phyloP scores from a whole-genome alignment of 1,139 yeast genomes.

The Zygoascus sp. region DNA sequence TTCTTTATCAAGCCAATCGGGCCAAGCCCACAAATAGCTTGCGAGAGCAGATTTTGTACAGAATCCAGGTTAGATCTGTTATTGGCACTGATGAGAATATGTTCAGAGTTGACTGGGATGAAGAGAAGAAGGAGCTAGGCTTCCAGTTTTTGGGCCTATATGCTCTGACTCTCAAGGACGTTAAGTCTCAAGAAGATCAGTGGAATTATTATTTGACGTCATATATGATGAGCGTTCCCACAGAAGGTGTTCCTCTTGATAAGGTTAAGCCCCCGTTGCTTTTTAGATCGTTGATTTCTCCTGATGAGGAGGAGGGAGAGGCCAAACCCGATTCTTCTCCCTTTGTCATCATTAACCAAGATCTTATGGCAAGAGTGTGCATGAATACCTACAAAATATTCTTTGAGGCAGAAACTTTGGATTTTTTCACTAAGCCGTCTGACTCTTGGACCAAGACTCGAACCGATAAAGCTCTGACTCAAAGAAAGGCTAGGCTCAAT shows the following conservation, averaged over 20 bases:
- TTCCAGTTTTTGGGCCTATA: slow-evolving; percentile 83
- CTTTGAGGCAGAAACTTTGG: slow-evolving; percentile 78
- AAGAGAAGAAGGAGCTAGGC: slow-evolving; percentile 48
- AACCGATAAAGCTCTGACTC: slow-evolving; percentile 20
- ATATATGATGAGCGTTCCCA: slow-evolving; percentile 90
- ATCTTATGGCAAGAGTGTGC: slow-evolving; percentile 76
- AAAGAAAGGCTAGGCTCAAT: slow-evolving; percentile 24
- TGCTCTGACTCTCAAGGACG: slow-evolving; percentile 79
- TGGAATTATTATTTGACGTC: slow-evolving; percentile 94
- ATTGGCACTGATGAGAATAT: slow-evolving; percentile 85
- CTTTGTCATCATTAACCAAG: slow-evolving; percentile 50
- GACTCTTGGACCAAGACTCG: slow-evolving; percentile 17
- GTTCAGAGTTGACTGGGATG: slow-evolving; percentile 79
- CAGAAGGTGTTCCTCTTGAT: slow-evolving; percentile 84
- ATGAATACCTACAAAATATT: slow-evolving; percentile 74
- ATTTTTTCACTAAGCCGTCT: slow-evolving; percentile 54
- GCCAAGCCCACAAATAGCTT: slow-evolving; percentile 52
- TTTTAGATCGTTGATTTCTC: slow-evolving; percentile 24
- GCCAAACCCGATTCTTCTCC: slow-evolving; percentile 57
- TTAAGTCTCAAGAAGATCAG: slow-evolving; percentile 66
- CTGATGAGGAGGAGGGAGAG: slow-evolving; percentile 31
- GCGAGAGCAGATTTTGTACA: slow-evolving; percentile 82
- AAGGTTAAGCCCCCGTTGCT: slow-evolving; percentile 33
- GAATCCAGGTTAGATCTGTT: slow-evolving; percentile 79
- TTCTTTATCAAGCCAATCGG: slow-evolving; percentile 79